These are phyloP conservation scores for Cantharellus anzutake DNA, from an alignment of 768 basidiomycete genomes.

Conservation along the genomic window DNA sequence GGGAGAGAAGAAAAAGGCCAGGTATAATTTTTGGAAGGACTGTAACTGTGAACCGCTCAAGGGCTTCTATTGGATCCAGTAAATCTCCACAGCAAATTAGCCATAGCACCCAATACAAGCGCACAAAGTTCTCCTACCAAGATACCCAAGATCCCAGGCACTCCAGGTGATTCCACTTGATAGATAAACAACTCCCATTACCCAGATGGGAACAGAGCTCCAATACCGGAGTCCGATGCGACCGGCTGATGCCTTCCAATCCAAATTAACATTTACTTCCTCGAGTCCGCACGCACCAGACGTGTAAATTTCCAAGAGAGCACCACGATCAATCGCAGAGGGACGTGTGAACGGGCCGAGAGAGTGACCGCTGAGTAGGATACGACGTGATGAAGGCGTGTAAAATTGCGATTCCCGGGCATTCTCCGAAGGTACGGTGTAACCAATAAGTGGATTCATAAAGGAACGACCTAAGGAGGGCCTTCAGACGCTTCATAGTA, in stretches of 20 bases:
- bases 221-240: constrained; percentile 57
- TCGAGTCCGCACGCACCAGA: constrained; percentile 33
- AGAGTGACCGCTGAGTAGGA: constrained; percentile 12
- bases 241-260: constrained; percentile 53
- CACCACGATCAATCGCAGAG: constrained; percentile 14
- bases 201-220: constrained; percentile 52
- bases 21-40: constrained; percentile 26
- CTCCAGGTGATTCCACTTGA: constrained; percentile 36
- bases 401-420: constrained; percentile 6
- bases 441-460: too few species aligned
- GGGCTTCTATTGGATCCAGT: constrained; percentile 31
- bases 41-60: constrained; percentile 24
- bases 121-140: neutral
- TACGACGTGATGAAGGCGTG: constrained; percentile 21
- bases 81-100: constrained; percentile 14
- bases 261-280: constrained; percentile 35
- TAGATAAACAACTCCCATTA: constrained; percentile 45
- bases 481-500: too few species aligned
- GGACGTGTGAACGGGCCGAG: constrained; percentile 15
- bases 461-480: too few species aligned
- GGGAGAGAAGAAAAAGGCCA: constrained; percentile 26
- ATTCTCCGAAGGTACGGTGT: neutral
- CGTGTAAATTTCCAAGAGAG: constrained; percentile 41
- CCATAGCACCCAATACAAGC: too few species aligned
- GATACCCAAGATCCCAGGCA: constrained; percentile 10